Evolutionary conservation across 1,284 basidiomycete genomes (phyloP).

Genomic region (Leccinum colubrinum): DNA sequence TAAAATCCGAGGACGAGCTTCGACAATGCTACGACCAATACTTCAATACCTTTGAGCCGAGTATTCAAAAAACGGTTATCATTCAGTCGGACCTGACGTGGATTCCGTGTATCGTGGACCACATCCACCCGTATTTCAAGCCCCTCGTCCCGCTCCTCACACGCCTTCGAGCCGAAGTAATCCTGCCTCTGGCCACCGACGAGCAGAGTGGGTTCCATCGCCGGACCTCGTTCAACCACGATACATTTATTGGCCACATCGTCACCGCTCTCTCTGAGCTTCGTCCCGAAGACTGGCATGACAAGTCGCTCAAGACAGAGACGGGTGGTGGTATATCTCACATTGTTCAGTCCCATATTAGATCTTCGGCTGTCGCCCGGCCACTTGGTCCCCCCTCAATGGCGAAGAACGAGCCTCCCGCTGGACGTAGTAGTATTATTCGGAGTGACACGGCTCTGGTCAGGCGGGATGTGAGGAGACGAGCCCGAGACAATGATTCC

Average conservation of each 20-base stretch:
- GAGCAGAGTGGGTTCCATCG: not conserved
- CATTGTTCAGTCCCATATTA: not conserved
- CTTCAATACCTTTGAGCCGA: not conserved
- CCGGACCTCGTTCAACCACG: not conserved
- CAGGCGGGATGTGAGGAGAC: not conserved
- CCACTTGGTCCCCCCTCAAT: not conserved
- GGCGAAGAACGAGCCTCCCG: not conserved
- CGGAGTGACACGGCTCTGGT: not conserved
- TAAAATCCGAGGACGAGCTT: not conserved
- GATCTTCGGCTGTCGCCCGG: not conserved
- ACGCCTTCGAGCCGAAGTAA: not conserved
- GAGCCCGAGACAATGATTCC: not conserved
- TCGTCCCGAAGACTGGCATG: not conserved
- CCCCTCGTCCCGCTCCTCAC: not conserved
- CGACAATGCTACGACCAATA: not conserved
- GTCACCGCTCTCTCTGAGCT: not conserved
- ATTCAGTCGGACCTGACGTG: not conserved
- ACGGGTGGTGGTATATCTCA: not conserved
- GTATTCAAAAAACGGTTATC: not conserved
- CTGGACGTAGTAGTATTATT: not conserved
- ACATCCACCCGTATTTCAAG: not conserved
- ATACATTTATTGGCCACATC: not conserved
- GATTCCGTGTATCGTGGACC: not conserved
- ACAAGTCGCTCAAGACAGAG: not conserved
- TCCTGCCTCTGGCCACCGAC: not conserved